A percentile compares a stretch with the other conserved stretches of the same genome.
Conservation (phyloP, 306 rosid species). For the Ochetophila trinervis region DNA sequence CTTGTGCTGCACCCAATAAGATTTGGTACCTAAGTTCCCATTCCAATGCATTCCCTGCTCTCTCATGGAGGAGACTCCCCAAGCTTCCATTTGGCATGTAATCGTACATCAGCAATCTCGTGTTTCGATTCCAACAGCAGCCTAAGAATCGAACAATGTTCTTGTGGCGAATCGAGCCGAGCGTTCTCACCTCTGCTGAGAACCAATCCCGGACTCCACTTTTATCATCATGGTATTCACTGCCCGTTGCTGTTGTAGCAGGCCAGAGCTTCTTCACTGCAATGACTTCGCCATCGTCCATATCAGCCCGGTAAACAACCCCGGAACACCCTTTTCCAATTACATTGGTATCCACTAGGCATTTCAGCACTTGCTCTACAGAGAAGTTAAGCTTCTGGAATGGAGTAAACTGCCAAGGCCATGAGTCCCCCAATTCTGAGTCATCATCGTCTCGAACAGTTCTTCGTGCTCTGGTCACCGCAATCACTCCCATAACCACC, state of each 20-base stretch:
- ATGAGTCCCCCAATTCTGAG: slow-evolving; percentile 73
- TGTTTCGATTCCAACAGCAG: slow-evolving; percentile 70
- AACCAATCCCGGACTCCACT: slow-evolving; percentile 76
- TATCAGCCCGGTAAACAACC: slow-evolving; percentile 79
- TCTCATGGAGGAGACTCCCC: slow-evolving; percentile 79
- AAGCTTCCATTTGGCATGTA: slow-evolving; percentile 94
- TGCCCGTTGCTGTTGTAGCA: slow-evolving; percentile 43
- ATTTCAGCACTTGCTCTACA: slow-evolving; percentile 63
- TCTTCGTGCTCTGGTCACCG: slow-evolving; percentile 68
- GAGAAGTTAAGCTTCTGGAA: slow-evolving; percentile 89
- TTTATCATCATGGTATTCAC: slow-evolving; percentile 51
- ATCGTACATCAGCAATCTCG: slow-evolving; percentile 82
- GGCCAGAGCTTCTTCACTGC: slow-evolving; percentile 99
- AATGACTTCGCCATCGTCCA: slow-evolving; percentile 65
- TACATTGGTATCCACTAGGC: slow-evolving; percentile 69
- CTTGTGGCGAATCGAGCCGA: slow-evolving; percentile 89
- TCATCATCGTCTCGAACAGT: slow-evolving; percentile 53
- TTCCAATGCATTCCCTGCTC: slow-evolving; percentile 67
- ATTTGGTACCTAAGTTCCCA: slow-evolving; percentile 91
- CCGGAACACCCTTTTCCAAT: slow-evolving; percentile 95
- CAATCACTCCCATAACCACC: slow-evolving; percentile 68
- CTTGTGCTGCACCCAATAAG: slow-evolving; percentile 86
- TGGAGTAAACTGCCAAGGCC: slow-evolving; percentile 93
- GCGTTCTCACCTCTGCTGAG: slow-evolving; percentile 74
- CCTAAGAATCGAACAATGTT: slow-evolving; percentile 91